A percentile compares a stretch with the other conserved stretches of the same genome.
Evolutionary conservation across 805 yeast species (phyloP).

Genomic region (Brettanomyces nanus): DNA sequence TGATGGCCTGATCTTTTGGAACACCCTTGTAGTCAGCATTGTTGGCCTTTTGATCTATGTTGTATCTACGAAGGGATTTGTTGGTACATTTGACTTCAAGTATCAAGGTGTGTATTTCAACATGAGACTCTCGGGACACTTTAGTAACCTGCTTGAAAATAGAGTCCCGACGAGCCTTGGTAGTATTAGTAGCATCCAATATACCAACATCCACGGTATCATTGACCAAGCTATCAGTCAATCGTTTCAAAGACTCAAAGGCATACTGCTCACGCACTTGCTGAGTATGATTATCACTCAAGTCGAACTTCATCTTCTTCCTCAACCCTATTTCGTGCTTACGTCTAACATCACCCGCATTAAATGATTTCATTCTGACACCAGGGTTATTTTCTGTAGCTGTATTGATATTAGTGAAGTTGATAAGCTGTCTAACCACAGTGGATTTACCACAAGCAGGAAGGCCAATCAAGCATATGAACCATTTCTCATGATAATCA

Average conservation of each 20-base stretch:
- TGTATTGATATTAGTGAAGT: constrained; percentile 14
- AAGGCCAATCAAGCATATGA: constrained; percentile 54
- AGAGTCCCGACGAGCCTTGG: constrained; percentile 46
- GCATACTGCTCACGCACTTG: constrained; percentile 87
- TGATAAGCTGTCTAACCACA: constrained; percentile 20
- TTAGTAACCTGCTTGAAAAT: constrained; percentile 47
- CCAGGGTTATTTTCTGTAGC: constrained; percentile 4
- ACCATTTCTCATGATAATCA: constrained; percentile 20
- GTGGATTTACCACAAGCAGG: constrained; percentile 92
- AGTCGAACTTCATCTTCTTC: constrained; percentile 21
- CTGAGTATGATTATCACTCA: constrained; percentile 29
- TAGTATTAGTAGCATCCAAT: constrained; percentile 64
- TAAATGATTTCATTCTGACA: constrained; percentile 29
- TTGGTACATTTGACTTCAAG: constrained; percentile 56
- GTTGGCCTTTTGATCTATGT: constrained; percentile 55
- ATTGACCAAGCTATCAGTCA: constrained; percentile 61
- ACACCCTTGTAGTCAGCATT: constrained; percentile 52
- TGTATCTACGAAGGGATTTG: constrained; percentile 42
- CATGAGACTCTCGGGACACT: constrained; percentile 37
- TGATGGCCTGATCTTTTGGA: constrained; percentile 43
- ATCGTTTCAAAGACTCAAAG: constrained; percentile 76
- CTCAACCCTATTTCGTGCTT: constrained; percentile 20
- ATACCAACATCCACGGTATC: constrained; percentile 89
- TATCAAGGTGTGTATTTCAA: constrained; percentile 39
- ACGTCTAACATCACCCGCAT: constrained; percentile 47